Evolutionary conservation across 2,329 filamentous ascomycete genomes (phyloP).

Genomic region (Talaromyces sp.): DNA sequence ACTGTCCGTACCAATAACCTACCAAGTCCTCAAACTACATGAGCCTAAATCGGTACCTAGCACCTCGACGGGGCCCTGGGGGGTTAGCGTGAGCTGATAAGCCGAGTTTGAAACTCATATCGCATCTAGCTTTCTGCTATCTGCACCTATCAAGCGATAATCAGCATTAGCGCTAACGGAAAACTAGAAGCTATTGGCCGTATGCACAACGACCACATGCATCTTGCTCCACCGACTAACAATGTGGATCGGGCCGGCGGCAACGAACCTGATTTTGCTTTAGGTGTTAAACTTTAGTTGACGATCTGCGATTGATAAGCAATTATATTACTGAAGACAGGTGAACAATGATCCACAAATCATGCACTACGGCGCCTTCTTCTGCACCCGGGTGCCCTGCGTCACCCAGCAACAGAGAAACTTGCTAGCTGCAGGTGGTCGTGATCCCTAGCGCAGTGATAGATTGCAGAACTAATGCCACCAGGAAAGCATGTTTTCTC

Average conservation of each 20-base stretch:
- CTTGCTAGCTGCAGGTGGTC: neutral
- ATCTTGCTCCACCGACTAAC: no score
- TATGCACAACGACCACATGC: neutral
- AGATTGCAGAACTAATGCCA: neutral
- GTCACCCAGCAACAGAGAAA: neutral
- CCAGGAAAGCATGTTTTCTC: neutral
- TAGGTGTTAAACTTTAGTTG: neutral
- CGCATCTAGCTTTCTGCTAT: neutral
- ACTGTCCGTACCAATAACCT: no score
- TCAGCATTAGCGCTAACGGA: neutral
- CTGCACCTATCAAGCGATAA: neutral
- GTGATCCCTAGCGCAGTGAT: neutral
- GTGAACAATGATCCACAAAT: neutral
- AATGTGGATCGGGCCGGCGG: neutral
- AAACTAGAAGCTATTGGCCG: neutral
- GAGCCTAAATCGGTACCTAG: no score
- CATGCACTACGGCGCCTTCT: neutral
- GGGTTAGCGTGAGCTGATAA: neutral
- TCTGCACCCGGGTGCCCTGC: neutral
- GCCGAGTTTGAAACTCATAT: neutral
- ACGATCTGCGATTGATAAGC: neutral
- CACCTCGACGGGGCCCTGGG: no score
- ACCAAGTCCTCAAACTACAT: no score
- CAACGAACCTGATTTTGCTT: neutral
- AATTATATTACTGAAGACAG: neutral